These are phyloP conservation scores for Spiromastix sp. DNA, from an alignment of 2,329 filamentous ascomycete species.

Conservation along the genomic window DNA sequence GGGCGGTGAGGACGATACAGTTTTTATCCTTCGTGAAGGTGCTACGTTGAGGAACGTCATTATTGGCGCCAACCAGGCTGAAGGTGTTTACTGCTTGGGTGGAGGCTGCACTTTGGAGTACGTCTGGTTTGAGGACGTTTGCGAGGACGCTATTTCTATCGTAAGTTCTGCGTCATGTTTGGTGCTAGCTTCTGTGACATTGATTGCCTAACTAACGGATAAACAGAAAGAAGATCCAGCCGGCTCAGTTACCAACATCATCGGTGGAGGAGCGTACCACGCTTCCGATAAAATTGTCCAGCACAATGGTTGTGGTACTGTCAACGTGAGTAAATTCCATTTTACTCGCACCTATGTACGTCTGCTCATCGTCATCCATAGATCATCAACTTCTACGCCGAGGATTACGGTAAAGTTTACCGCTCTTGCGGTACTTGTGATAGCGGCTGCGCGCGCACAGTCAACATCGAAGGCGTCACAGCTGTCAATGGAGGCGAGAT, in stretches of 20 bases:
- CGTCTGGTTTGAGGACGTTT: conserved; percentile 24
- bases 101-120: conserved; percentile 11
- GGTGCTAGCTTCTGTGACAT: no score
- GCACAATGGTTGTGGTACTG: conserved; percentile 18
- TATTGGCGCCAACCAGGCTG: conserved; percentile 26
- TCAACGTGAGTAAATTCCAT: no score
- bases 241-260: conserved; percentile 20
- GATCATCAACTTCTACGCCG: conserved; percentile 27
- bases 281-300: conserved; percentile 23
- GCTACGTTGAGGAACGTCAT: conserved; percentile 23
- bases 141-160: conserved; percentile 32
- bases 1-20: conserved; percentile 28
- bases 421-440: conserved; percentile 37
- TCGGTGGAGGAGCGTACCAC: conserved; percentile 21
- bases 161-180: no score
- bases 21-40: conserved; percentile 20
- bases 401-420: conserved; percentile 39
- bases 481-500: conserved; percentile 17
- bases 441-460: conserved; percentile 24
- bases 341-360: no score
- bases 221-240: conserved; percentile 14
- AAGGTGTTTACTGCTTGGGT: conserved; percentile 27
- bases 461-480: conserved; percentile 18
- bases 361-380: no score
- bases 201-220: no score